Base-by-base conservation (phyloP, 805 yeast species). In the Nakazawaea peltata region DNA sequence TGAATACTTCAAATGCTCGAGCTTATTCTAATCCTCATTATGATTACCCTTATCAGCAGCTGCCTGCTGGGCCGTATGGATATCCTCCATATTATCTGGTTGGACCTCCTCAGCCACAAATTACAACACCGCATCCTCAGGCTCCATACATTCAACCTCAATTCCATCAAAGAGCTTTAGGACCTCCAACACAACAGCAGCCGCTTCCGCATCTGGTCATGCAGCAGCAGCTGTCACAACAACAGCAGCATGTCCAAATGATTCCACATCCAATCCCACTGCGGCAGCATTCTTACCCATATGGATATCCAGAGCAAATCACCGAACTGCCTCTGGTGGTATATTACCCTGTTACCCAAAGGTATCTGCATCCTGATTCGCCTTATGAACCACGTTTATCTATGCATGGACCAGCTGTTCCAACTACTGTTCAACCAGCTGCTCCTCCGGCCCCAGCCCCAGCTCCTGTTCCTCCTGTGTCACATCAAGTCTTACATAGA, bases 341-440 rank as follows among this genome's bases (percentile, higher is more conserved):
- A n/a, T 24, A 36, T 15, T 33, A 40, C 26, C 41, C 31, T 38
- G 26, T 34, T 25, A 41, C 31, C 11, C 28, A 31, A 23, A 27
- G 22, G 38, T 32, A 32, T 40, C 26, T 30, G 37, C 36, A 36
- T n/a, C n/a, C 35, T 6, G 37, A 22, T 19, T 41, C 39, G 29
- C 36, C 36, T 13, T 38, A 38, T 26, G 34, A n/a, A n/a, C n/a
- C n/a, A n/a, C n/a, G n/a, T n/a, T n/a, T n/a, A 12, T 31, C 21
- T 13, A 18, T n/a, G 2, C 30, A 26, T 28, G n/a, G n/a, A 23
- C 2, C 16, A 9, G 26, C 31, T 24, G 9, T 32, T 12, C 3
- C 34, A 37, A 23, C 42, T 16, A 19, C 49, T 39, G 19, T 46
- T 42, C 24, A 44, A 16, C 40, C 51, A 13, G 55, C 47, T 18